A percentile compares a stretch with the other conserved stretches of the same genome.
These are phyloP conservation scores for Amaranthus cruentus DNA, from an alignment of 148 eudicot genomes.

Conservation along the genomic window DNA sequence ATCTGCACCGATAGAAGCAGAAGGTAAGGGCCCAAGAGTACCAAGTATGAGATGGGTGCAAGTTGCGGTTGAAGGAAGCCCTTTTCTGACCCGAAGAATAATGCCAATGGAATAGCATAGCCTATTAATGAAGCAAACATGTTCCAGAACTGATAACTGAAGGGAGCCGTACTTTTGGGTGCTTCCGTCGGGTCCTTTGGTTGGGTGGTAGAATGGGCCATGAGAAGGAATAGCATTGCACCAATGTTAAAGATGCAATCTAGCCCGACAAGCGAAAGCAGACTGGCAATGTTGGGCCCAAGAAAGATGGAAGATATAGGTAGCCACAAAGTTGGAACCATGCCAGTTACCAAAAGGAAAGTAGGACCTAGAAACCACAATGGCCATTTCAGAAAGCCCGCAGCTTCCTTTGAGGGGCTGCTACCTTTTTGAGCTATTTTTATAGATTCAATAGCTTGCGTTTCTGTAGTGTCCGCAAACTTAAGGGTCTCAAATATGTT, in stretches of 20 bases:
- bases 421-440: conserved; percentile 23
- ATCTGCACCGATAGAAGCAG: conserved; percentile 78
- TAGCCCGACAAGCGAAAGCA: conserved; percentile 73
- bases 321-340: conserved; percentile 92
- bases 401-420: conserved; percentile 25
- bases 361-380: conserved; percentile 89
- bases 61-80: conserved; percentile 67
- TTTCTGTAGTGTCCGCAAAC: conserved; percentile 34
- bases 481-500: conserved; percentile 56
- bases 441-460: conserved; percentile 31
- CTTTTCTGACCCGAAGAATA: conserved; percentile 54
- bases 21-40: conserved; percentile 85
- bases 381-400: conserved; percentile 63
- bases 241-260: conserved; percentile 95
- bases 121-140: conserved; percentile 65
- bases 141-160: conserved; percentile 77
- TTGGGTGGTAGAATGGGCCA: conserved; percentile 85
- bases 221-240: conserved; percentile 80
- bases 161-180: conserved; percentile 57
- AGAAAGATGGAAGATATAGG: conserved; percentile 83
- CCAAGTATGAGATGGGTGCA: conserved; percentile 53
- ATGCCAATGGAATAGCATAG: conserved; percentile 48
- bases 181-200: conserved; percentile 37
- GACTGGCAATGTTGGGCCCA: conserved; percentile 88
- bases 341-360: conserved; percentile 75